These are phyloP conservation scores for Lepidium campestre DNA, from an alignment of 441 rosid species.

Conservation along the genomic window DNA sequence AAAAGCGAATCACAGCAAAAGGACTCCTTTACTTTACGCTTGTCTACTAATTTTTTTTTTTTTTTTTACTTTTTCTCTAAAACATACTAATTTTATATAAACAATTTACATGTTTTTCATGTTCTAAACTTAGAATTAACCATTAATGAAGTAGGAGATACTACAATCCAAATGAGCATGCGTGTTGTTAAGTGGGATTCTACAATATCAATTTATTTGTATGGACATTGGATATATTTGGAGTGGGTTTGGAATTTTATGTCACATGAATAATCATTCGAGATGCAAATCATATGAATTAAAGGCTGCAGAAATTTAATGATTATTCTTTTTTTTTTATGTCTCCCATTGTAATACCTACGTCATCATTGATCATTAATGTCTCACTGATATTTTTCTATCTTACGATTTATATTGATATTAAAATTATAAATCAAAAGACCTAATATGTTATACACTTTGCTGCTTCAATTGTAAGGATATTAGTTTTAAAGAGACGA, in stretches of 20 bases:
- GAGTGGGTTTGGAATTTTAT: constrained; percentile 7
- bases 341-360: constrained; percentile 20
- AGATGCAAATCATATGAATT: constrained; percentile 3
- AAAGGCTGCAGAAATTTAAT: constrained; percentile 10
- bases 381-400: background rate
- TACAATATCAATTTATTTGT: background rate
- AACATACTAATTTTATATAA: too few relatives aligned
- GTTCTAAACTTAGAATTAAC: too few relatives aligned
- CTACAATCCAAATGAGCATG: too few relatives aligned
- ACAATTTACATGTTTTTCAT: too few relatives aligned
- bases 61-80: too few relatives aligned
- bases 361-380: constrained; percentile 17
- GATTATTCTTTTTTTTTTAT: background rate
- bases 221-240: background rate
- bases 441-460: background rate
- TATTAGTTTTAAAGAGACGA: background rate
- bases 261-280: constrained; percentile 12
- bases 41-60: background rate
- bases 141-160: too few relatives aligned
- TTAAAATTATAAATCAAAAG: too few relatives aligned
- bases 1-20: background rate
- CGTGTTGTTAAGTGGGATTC: too few relatives aligned
- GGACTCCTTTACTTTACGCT: background rate
- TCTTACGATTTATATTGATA: background rate
- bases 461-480: background rate